phyloP scores from a whole-genome alignment of 495 filamentous ascomycete genomes.

The Astrothelium subdiscretum region DNA sequence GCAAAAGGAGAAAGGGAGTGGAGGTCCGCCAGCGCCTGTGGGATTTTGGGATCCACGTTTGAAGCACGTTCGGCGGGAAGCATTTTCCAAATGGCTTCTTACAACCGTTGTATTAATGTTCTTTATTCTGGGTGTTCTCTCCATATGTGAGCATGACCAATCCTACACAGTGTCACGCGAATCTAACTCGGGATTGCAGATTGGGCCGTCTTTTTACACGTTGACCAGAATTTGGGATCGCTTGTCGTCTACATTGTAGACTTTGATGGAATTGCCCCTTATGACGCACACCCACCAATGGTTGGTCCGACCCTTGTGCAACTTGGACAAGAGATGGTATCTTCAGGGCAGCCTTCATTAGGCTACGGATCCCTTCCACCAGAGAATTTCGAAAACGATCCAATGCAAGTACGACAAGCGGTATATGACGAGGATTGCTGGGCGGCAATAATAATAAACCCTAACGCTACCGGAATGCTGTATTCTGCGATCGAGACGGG shows the following conservation, averaged over 20 bases:
- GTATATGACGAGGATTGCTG: conserved; percentile 53
- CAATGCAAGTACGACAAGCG: conserved; percentile 45
- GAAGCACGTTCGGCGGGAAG: conserved; percentile 14
- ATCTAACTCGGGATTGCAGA: conserved; percentile 1
- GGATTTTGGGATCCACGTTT: conserved; percentile 17
- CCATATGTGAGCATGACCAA: conserved; percentile 9
- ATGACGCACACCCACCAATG: conserved; percentile 16
- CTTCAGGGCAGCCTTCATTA: conserved; percentile 5
- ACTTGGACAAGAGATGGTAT: conserved; percentile 10
- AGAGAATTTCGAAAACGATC: conserved; percentile 45
- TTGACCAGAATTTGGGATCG: conserved; percentile 11
- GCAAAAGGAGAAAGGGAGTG: background rate
- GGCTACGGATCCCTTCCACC: conserved; percentile 22
- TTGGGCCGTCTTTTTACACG: conserved; percentile 17
- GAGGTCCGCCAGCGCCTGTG: conserved; percentile 1
- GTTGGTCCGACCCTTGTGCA: conserved; percentile 17
- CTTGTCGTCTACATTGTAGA: conserved; percentile 21
- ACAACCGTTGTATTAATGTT: conserved; percentile 14
- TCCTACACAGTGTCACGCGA: background rate
- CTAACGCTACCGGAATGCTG: conserved; percentile 53
- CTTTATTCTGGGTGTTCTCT: conserved; percentile 17
- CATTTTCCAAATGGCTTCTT: conserved; percentile 15
- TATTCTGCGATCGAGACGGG: conserved; percentile 42
- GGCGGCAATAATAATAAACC: conserved; percentile 53
- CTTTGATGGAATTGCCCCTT: conserved; percentile 20